Conservation (phyloP, 768 basidiomycete genomes). For the Suillus subaureus region DNA sequence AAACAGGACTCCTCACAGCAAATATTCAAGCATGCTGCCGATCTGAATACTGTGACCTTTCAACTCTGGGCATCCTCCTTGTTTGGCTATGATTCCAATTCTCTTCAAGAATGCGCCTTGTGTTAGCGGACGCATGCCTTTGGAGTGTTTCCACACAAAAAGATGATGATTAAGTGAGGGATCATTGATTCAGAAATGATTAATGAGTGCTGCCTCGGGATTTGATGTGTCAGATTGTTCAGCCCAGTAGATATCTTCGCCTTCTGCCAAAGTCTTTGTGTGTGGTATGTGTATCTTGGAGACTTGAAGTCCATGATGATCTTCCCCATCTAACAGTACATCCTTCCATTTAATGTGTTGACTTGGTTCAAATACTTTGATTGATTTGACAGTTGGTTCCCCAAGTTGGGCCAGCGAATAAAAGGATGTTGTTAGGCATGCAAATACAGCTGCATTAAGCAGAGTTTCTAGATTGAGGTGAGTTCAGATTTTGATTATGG, state of each 20-base stretch:
- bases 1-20: constrained; percentile 30
- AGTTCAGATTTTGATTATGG: too few species aligned
- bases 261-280: neutral
- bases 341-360: neutral
- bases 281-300: neutral
- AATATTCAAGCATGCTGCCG: constrained; percentile 29
- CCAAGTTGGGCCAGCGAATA: too few species aligned
- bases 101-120: constrained; percentile 23
- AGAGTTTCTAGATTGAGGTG: too few species aligned
- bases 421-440: too few species aligned
- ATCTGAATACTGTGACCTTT: constrained; percentile 34
- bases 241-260: neutral
- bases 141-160: constrained; percentile 28
- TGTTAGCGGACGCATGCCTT: constrained; percentile 27
- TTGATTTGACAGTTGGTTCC: too few species aligned
- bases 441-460: too few species aligned
- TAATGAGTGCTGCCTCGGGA: neutral
- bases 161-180: constrained; percentile 21
- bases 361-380: neutral
- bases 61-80: constrained; percentile 8
- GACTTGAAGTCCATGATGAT: neutral
- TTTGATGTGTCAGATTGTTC: neutral
- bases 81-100: constrained; percentile 15
- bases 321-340: neutral
- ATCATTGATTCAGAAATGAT: neutral